Evolutionary conservation across 2,329 filamentous ascomycete species (phyloP).

Genomic region (Diaporthe sp.): DNA sequence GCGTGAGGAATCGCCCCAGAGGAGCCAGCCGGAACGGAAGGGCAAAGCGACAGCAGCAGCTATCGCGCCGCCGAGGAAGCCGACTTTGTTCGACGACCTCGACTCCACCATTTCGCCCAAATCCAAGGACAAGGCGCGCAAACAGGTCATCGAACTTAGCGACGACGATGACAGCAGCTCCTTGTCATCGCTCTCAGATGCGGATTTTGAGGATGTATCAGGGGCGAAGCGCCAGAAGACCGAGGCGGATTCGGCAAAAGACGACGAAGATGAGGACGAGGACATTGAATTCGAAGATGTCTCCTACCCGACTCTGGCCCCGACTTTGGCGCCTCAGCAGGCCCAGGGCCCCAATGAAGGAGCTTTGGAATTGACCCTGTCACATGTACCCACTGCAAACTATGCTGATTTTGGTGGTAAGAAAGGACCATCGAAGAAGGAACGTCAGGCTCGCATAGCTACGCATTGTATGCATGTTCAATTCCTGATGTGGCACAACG

Average conservation of each 20-base stretch:
- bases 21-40: constrained; percentile 45
- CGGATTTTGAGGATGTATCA: constrained; percentile 67
- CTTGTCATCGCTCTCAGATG: constrained; percentile 67
- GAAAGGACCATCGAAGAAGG: constrained; percentile 88
- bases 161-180: constrained; percentile 56
- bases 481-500: constrained; percentile 89
- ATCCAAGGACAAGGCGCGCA: constrained; percentile 24
- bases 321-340: constrained; percentile 49
- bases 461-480: constrained; percentile 94
- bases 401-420: constrained; percentile 74
- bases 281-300: constrained; percentile 75
- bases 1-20: constrained; percentile 58
- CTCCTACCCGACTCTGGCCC: constrained; percentile 52
- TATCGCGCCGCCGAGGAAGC: constrained; percentile 58
- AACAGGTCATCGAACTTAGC: constrained; percentile 53
- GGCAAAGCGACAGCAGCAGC: constrained; percentile 45
- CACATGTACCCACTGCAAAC: constrained; percentile 58
- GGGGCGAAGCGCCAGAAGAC: constrained; percentile 53
- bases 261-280: constrained; percentile 68
- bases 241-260: constrained; percentile 44
- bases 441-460: constrained; percentile 80
- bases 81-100: constrained; percentile 72
- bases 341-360: constrained; percentile 65
- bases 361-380: constrained; percentile 81
- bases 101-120: constrained; percentile 61